These are phyloP conservation scores for Punctularia strigosozonata DNA, from an alignment of 768 basidiomycete genomes.

Conservation along the genomic window DNA sequence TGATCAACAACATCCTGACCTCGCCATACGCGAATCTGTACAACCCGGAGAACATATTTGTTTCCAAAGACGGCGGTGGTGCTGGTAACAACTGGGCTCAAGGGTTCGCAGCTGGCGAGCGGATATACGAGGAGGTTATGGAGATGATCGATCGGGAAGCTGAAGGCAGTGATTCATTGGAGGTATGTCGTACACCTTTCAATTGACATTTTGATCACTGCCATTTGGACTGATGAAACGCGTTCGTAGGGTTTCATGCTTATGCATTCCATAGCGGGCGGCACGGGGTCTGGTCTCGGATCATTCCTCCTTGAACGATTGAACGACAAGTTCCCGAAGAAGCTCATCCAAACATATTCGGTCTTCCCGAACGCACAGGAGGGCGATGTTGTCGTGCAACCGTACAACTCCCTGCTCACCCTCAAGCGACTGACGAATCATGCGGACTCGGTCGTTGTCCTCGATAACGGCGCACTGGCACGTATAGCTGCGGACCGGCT, in stretches of 20 bases:
- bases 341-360: conserved; percentile 97
- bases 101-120: conserved; percentile 84
- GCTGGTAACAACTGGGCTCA: conserved; percentile 99
- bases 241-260: conserved; percentile 88
- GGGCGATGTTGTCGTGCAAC: conserved; percentile 95
- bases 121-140: conserved; percentile 91
- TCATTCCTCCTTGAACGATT: conserved; percentile 95
- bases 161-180: conserved; percentile 92
- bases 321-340: conserved; percentile 98
- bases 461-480: conserved; percentile 90
- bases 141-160: conserved; percentile 99
- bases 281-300: conserved; percentile 95
- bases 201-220: background rate
- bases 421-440: conserved; percentile 91
- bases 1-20: conserved; percentile 88
- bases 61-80: conserved; percentile 95
- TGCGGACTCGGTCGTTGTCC: conserved; percentile 93
- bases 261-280: conserved; percentile 97
- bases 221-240: conserved; percentile 1
- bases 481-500: conserved; percentile 89
- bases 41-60: conserved; percentile 96
- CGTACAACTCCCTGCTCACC: conserved; percentile 91
- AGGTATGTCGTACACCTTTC: conserved; percentile 38
- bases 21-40: conserved; percentile 86
- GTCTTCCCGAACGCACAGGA: conserved; percentile 94